Evolutionary conservation across 768 basidiomycete genomes (phyloP).

Genomic region (Suillus subaureus): DNA sequence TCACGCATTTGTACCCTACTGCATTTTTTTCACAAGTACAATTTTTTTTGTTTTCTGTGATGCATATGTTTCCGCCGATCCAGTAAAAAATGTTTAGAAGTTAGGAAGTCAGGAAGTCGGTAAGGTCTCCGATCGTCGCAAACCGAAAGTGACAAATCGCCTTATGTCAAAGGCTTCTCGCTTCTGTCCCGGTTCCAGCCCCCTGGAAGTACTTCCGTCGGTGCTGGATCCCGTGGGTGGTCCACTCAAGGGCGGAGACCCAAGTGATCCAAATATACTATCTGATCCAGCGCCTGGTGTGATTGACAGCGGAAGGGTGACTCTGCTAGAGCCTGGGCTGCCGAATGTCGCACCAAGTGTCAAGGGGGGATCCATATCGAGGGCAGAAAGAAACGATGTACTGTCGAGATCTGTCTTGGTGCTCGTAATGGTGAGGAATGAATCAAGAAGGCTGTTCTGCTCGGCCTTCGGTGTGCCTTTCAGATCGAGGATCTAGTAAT

Average conservation of each 20-base stretch:
- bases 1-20: conserved; percentile 11
- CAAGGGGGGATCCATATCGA: conserved; percentile 92
- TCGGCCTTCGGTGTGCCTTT: conserved; percentile 87
- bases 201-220: conserved; percentile 38
- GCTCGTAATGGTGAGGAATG: conserved; percentile 91
- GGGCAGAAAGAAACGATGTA: conserved; percentile 88
- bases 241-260: conserved; percentile 64
- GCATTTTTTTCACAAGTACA: conserved; percentile 2
- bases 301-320: conserved; percentile 50
- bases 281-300: conserved; percentile 42
- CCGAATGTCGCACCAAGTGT: conserved; percentile 53
- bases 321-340: conserved; percentile 67
- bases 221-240: conserved; percentile 63
- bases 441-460: conserved; percentile 89
- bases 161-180: conserved; percentile 87
- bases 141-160: conserved; percentile 86
- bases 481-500: conserved; percentile 80
- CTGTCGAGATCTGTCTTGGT: conserved; percentile 86
- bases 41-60: conserved; percentile 4
- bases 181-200: conserved; percentile 49
- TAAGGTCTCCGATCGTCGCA: conserved; percentile 49
- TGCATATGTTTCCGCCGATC: not conserved
- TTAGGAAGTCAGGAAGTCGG: not conserved
- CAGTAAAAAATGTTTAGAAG: not conserved
- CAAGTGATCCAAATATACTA: conserved; percentile 58